Conservation (phyloP, 2,329 filamentous ascomycete species). For the Sordariomycetes sp. region DNA sequence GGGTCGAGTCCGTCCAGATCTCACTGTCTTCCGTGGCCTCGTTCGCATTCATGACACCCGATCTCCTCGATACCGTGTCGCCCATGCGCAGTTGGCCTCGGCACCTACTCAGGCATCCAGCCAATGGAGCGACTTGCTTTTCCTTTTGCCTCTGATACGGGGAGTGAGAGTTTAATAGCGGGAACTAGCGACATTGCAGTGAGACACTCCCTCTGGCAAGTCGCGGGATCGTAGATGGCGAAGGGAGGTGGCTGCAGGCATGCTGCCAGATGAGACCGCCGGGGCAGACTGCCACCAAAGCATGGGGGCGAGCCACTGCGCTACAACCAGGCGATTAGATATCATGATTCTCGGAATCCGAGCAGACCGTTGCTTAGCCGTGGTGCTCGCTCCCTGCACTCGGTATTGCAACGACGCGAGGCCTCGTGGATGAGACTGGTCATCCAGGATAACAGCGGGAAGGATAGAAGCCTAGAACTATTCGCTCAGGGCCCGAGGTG, state of each 20-base stretch:
- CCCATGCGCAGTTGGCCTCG: background rate
- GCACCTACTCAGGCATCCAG: background rate
- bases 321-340: background rate
- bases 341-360: background rate
- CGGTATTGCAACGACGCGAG: background rate
- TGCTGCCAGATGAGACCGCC: background rate
- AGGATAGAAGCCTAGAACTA: background rate
- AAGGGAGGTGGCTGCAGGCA: background rate
- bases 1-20: background rate
- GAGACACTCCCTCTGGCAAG: background rate
- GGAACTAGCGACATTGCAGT: background rate
- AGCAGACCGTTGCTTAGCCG: background rate
- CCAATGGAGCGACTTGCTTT: background rate
- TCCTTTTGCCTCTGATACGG: background rate
- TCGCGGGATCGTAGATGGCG: background rate
- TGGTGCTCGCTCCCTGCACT: background rate
- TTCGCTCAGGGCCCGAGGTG: background rate
- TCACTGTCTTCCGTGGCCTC: background rate
- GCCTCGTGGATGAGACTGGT: background rate
- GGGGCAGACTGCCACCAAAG: background rate
- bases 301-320: background rate
- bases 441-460: background rate
- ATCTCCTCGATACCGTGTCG: background rate
- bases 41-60: background rate
- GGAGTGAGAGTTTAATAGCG: background rate